phyloP scores from a whole-genome alignment of 1,284 basidiomycete genomes.

The Cryptococcus sp. region DNA sequence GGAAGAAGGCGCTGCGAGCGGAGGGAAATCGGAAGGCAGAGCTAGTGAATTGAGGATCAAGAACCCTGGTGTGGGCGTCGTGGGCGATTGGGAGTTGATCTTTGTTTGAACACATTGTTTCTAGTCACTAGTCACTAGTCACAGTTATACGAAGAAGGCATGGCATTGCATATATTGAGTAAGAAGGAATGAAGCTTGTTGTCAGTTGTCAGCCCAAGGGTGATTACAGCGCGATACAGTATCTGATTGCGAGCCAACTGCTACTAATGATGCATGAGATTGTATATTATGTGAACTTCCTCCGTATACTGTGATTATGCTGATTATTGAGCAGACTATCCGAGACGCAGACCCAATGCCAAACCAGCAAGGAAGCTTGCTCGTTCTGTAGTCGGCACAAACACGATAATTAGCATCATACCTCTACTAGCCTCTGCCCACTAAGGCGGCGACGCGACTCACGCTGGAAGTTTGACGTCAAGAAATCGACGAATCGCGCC shows the following conservation, averaged over 20 bases:
- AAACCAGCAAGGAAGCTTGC: slow-evolving; percentile 60
- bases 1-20: slow-evolving; percentile 59
- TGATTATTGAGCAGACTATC: slow-evolving; percentile 37
- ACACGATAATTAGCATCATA: background rate
- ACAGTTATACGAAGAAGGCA: too few species aligned
- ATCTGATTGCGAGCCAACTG: too few species aligned
- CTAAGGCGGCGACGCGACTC: slow-evolving; percentile 22
- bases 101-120: background rate
- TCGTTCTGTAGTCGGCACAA: slow-evolving; percentile 43
- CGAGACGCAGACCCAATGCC: slow-evolving; percentile 57
- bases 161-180: too few species aligned
- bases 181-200: too few species aligned
- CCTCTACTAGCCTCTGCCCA: background rate
- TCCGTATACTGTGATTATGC: too few species aligned
- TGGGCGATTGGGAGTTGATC: slow-evolving; percentile 65
- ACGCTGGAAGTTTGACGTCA: slow-evolving; percentile 89
- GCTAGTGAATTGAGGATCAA: slow-evolving; percentile 72
- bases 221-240: too few species aligned
- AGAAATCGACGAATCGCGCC: slow-evolving; percentile 75
- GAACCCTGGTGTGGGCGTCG: slow-evolving; percentile 70
- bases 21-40: slow-evolving; percentile 62
- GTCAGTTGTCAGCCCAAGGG: too few species aligned
- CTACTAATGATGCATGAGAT: too few species aligned
- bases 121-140: too few species aligned
- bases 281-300: too few species aligned